Conservation (phyloP, 2,329 filamentous ascomycete species). For the Pseudogymnoascus pannorum region DNA sequence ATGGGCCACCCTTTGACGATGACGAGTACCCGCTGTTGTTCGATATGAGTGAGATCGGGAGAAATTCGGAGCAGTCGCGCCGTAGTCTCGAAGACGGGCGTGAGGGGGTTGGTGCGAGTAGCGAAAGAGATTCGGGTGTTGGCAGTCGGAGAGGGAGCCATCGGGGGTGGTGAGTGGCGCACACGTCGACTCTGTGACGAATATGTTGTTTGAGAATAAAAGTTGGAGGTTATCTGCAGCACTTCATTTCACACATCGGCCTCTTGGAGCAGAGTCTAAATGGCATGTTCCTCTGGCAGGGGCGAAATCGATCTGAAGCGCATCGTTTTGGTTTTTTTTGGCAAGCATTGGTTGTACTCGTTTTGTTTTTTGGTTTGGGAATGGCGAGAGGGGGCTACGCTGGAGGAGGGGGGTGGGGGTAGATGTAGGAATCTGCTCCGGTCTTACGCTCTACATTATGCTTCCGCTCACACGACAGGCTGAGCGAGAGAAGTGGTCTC, state of each 20-base stretch:
- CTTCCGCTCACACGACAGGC: not conserved
- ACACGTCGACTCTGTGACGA: not conserved
- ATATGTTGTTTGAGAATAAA: not conserved
- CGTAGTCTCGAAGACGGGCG: conserved; percentile 50
- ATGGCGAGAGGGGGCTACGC: not conserved
- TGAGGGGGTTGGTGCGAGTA: conserved; percentile 17
- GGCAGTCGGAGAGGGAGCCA: conserved; percentile 26
- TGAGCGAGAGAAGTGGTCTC: not conserved
- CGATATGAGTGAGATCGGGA: conserved; percentile 64
- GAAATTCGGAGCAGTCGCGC: conserved; percentile 35
- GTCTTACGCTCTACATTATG: not conserved
- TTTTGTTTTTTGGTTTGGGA: not conserved
- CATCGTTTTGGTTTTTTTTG: not conserved
- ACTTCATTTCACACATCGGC: not conserved
- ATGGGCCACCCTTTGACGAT: conserved; percentile 35
- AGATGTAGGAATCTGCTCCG: not conserved
- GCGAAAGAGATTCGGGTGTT: conserved; percentile 24
- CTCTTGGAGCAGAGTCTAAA: not conserved
- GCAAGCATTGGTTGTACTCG: not conserved
- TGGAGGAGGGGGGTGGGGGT: not conserved
- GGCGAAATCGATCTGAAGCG: not conserved
- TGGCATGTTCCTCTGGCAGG: not conserved
- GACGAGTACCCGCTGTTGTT: conserved; percentile 62
- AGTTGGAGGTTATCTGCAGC: not conserved
- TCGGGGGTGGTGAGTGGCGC: conserved; percentile 20